Evolutionary conservation across 352 stramenopile genomes (phyloP).

Genomic region (Globisporangium perplexum): DNA sequence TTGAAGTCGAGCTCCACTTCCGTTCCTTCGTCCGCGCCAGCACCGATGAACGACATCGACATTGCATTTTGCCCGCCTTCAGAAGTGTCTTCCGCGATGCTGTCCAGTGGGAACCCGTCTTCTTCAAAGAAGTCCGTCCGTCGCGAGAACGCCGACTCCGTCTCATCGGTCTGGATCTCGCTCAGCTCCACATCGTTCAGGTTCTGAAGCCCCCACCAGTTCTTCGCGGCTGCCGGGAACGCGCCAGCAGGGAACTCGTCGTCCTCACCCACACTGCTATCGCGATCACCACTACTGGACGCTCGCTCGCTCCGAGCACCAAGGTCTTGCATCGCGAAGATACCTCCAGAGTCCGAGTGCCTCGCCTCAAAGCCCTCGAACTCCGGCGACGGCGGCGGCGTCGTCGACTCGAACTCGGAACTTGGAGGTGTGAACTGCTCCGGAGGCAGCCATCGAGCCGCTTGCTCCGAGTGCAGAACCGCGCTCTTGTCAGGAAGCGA

Average conservation of each 20-base stretch:
- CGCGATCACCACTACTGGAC: not conserved
- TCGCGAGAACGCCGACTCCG: constrained; percentile 60
- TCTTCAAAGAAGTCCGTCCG: constrained; percentile 53
- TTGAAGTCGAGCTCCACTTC: constrained; percentile 84
- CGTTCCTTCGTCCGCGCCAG: constrained; percentile 56
- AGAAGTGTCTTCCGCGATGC: constrained; percentile 8
- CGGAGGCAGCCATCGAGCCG: constrained; percentile 53
- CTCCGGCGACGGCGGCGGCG: constrained; percentile 19
- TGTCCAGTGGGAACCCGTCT: constrained; percentile 16
- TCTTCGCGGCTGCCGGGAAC: constrained; percentile 61
- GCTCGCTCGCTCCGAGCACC: not conserved
- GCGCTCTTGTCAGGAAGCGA: constrained; percentile 34
- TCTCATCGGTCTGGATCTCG: constrained; percentile 73
- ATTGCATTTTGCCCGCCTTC: constrained; percentile 36
- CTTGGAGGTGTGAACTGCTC: constrained; percentile 6
- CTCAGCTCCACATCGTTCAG: constrained; percentile 60
- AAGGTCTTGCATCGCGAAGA: constrained; percentile 18
- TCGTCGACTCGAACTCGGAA: constrained; percentile 8
- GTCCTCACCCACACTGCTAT: constrained; percentile 26
- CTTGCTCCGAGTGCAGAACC: constrained; percentile 44
- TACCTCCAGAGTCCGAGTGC: constrained; percentile 7
- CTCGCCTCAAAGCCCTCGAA: constrained; percentile 22
- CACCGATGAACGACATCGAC: constrained; percentile 82
- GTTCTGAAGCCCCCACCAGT: constrained; percentile 66
- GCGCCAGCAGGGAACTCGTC: constrained; percentile 38